Base-by-base conservation (phyloP, 2,329 filamentous ascomycete genomes). In the Pseudogymnoascus sp. region DNA sequence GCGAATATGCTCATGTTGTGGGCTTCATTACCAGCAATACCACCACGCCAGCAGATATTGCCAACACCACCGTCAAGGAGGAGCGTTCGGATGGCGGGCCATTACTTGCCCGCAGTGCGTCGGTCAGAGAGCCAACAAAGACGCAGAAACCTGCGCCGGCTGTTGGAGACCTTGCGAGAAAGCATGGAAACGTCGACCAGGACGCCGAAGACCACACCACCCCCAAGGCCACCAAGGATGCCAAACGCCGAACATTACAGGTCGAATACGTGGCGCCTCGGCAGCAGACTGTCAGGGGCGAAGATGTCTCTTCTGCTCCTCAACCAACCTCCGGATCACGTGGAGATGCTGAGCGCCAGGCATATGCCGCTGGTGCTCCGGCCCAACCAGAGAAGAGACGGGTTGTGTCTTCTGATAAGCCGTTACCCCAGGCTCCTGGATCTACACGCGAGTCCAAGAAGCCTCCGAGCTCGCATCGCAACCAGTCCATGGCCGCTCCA, bases 1-100 rank as follows among this genome's bases (percentile, higher is more conserved):
- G 89, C 76, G 94, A 97, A 72, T 99, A 94, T 72, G 89, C 92
- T n/a, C 90, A 96, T 71, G 88, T 97, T 57, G 93, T 99, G 57
- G 90, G 92, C 70, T 92, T 97, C 73, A 97, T 99, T 71, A 97
- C 94, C 20, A 97, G 94, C 75, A 93, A 88, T 71, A 96, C 91
- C 4, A 97, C 93, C 7, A 90, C 89, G 59, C 86, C 90, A 9
- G 85, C 83, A 58, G 92, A 97, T 68, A 92, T 95, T 67, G 86
- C 91, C 67, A 90, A 91, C 67, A 86, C 89, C 1, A 89, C 90
- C 1, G 82, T 90, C 8, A 58, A 58, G 57, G 37, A 58, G 14
- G 78, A 82, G 35, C 83, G 85, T 15, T 75, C 75, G 5, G 72
- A 71, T 6, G 82, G 93, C 63, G 76, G 78, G 1, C 83, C 85